Evolutionary conservation across 352 stramenopile species (phyloP).

Genomic region (Phytophthora megakarya): DNA sequence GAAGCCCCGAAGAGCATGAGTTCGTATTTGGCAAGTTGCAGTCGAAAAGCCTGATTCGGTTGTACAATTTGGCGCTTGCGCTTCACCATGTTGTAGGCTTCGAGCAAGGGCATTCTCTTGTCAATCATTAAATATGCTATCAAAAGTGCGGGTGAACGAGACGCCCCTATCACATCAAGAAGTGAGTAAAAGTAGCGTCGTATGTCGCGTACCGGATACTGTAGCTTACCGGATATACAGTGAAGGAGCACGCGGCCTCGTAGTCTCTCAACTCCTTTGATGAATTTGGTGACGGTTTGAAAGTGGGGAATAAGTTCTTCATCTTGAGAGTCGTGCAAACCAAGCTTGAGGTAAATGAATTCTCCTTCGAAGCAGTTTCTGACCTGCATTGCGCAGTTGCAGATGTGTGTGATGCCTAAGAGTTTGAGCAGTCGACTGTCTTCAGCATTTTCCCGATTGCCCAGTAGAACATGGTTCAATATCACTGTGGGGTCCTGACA

Average conservation of each 20-base stretch:
- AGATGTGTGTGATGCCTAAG: constrained; percentile 62
- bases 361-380: constrained; percentile 68
- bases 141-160: constrained; percentile 57
- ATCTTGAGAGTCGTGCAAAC: constrained; percentile 52
- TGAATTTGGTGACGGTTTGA: constrained; percentile 54
- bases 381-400: constrained; percentile 59
- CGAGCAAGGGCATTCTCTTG: constrained; percentile 59
- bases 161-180: constrained; percentile 37
- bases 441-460: constrained; percentile 47
- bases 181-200: not conserved
- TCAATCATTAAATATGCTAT: constrained; percentile 75
- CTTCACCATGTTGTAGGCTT: constrained; percentile 63
- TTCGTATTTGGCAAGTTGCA: constrained; percentile 75
- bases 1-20: constrained; percentile 59
- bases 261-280: constrained; percentile 55
- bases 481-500: constrained; percentile 40
- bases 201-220: not conserved
- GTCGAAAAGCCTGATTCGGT: constrained; percentile 63
- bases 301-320: constrained; percentile 65
- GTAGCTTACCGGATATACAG: constrained; percentile 47
- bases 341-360: constrained; percentile 68
- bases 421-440: constrained; percentile 46
- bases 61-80: constrained; percentile 50
- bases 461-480: constrained; percentile 55
- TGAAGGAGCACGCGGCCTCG: constrained; percentile 60